phyloP scores from a whole-genome alignment of 2,329 filamentous ascomycete genomes.

The Fusarium ramigenum region DNA sequence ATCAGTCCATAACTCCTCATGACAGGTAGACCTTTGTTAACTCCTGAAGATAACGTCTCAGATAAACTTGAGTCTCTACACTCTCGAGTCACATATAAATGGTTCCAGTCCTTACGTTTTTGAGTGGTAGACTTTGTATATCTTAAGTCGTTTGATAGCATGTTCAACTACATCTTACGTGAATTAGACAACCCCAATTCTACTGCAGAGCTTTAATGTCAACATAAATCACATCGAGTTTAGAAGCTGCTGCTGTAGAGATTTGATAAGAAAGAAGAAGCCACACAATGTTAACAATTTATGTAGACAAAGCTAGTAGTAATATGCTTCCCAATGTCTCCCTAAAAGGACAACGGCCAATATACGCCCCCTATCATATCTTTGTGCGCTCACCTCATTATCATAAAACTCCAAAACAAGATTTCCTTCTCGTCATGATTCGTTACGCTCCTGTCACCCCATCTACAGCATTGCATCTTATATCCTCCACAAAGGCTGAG shows the following conservation, averaged over 20 bases:
- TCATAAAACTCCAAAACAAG: neutral
- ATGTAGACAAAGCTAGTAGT: neutral
- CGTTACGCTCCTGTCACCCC: neutral
- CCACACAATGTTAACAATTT: neutral
- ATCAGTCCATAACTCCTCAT: neutral
- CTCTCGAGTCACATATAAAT: too few relatives aligned
- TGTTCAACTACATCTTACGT: too few relatives aligned
- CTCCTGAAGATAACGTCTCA: too few relatives aligned
- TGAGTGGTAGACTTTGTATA: too few relatives aligned
- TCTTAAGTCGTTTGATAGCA: too few relatives aligned
- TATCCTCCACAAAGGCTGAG: conserved; percentile 16
- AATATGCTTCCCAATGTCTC: neutral
- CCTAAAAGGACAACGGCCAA: too few relatives aligned
- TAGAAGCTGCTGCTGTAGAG: neutral
- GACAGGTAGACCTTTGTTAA: neutral
- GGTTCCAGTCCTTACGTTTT: neutral
- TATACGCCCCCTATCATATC: neutral
- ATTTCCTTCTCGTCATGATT: neutral
- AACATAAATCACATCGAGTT: too few relatives aligned
- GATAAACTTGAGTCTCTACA: neutral
- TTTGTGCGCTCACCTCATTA: neutral
- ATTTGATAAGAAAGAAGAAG: neutral
- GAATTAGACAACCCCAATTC: too few relatives aligned
- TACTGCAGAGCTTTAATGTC: too few relatives aligned
- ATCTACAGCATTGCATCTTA: neutral